phyloP scores from a whole-genome alignment of 1,284 basidiomycete genomes.

The Leccinum proximum region DNA sequence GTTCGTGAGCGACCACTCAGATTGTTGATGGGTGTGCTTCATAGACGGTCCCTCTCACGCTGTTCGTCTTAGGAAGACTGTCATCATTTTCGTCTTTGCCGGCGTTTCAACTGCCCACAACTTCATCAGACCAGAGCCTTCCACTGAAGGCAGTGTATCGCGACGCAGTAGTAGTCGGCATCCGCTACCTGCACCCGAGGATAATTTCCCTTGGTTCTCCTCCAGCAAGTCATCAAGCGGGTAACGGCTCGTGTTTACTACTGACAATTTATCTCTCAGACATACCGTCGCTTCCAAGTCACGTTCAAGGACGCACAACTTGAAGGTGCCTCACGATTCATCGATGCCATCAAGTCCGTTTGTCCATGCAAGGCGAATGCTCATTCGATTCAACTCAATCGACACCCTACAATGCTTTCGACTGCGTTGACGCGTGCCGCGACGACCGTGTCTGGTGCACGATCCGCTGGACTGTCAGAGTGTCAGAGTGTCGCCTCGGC shows the following conservation, averaged over 20 bases:
- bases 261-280: slow-evolving; percentile 33
- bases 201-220: slow-evolving; percentile 33
- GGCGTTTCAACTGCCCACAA: slow-evolving; percentile 26
- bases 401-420: slow-evolving; percentile 21
- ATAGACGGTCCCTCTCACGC: slow-evolving; percentile 1
- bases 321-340: slow-evolving; percentile 47
- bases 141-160: slow-evolving; percentile 77
- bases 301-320: slow-evolving; percentile 47
- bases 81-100: slow-evolving; percentile 49
- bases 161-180: slow-evolving; percentile 58
- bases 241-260: background rate
- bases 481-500: slow-evolving; percentile 8
- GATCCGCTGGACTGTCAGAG: slow-evolving; percentile 1
- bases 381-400: slow-evolving; percentile 18
- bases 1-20: slow-evolving; percentile 49
- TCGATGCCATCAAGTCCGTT: slow-evolving; percentile 57
- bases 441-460: slow-evolving; percentile 12
- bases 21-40: slow-evolving; percentile 1
- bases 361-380: slow-evolving; percentile 68
- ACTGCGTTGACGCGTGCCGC: slow-evolving; percentile 15
- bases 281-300: slow-evolving; percentile 71
- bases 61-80: slow-evolving; percentile 52
- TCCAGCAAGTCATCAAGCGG: slow-evolving; percentile 35
- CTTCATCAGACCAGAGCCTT: slow-evolving; percentile 41
- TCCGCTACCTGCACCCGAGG: slow-evolving; percentile 62